phyloP scores from a whole-genome alignment of 2,329 filamentous ascomycete species.

The Stromatinia cepivora region DNA sequence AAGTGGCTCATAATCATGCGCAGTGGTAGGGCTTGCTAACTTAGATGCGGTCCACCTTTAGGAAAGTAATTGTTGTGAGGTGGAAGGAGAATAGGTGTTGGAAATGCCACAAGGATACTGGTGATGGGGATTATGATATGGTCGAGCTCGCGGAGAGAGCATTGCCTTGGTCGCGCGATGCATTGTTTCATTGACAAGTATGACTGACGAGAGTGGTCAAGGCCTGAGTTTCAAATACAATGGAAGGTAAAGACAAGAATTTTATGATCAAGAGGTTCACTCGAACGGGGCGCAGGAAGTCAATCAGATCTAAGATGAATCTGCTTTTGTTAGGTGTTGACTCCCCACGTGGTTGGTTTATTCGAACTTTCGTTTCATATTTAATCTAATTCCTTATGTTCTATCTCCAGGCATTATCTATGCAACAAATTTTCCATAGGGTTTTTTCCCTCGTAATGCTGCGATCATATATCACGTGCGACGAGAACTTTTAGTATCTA shows the following conservation, averaged over 20 bases:
- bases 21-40: accelerated
- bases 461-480: background rate
- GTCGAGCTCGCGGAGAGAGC: background rate
- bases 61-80: background rate
- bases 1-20: background rate
- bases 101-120: too few species aligned
- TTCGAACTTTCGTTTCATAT: background rate
- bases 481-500: background rate
- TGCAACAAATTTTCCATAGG: background rate
- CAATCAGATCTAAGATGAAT: background rate
- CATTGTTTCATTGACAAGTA: background rate
- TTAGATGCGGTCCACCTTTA: background rate
- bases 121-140: background rate
- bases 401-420: background rate
- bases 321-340: background rate
- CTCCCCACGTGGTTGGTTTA: background rate
- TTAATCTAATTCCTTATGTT: background rate
- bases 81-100: background rate
- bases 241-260: background rate
- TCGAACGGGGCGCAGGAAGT: background rate
- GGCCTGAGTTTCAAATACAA: background rate
- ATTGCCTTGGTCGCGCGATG: background rate
- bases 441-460: too few species aligned
- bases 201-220: background rate
- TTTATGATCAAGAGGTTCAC: background rate